phyloP scores from a whole-genome alignment of 768 basidiomycete genomes.

The Kwoniella heveanensis region DNA sequence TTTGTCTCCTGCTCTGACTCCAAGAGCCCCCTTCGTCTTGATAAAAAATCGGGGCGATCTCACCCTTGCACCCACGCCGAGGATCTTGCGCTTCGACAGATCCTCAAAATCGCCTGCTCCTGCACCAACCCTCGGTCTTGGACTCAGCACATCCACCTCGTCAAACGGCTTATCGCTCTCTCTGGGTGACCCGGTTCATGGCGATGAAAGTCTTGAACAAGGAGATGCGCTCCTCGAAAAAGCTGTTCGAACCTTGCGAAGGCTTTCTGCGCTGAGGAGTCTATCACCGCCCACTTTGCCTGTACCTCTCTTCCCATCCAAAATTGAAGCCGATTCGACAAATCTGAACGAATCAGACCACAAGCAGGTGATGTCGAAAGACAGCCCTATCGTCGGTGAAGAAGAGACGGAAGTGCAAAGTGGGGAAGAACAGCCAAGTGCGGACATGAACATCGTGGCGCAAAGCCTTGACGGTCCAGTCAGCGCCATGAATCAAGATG shows the following conservation, averaged over 20 bases:
- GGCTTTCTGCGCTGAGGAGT: conserved; percentile 11
- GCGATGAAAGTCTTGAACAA: not conserved
- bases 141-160: too few relatives aligned
- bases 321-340: not conserved
- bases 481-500: too few relatives aligned
- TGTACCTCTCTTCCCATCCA: not conserved
- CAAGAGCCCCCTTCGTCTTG: conserved; percentile 17
- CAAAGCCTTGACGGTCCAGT: too few relatives aligned
- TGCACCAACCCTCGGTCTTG: not conserved
- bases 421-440: not conserved
- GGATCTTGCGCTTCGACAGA: not conserved
- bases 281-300: conserved; percentile 4
- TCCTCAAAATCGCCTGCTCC: conserved; percentile 5
- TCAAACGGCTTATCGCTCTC: not conserved
- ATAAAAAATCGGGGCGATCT: conserved; percentile 18
- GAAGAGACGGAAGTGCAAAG: not conserved
- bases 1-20: not conserved
- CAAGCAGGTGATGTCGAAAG: not conserved
- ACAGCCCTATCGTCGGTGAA: not conserved
- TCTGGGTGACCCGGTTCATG: not conserved
- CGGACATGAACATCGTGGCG: not conserved
- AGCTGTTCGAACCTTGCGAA: conserved; percentile 13
- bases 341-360: not conserved
- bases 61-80: conserved; percentile 12
- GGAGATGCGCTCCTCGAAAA: conserved; percentile 20